Conservation (phyloP, 805 yeast species). For the Sugiyamaella floridensis region DNA sequence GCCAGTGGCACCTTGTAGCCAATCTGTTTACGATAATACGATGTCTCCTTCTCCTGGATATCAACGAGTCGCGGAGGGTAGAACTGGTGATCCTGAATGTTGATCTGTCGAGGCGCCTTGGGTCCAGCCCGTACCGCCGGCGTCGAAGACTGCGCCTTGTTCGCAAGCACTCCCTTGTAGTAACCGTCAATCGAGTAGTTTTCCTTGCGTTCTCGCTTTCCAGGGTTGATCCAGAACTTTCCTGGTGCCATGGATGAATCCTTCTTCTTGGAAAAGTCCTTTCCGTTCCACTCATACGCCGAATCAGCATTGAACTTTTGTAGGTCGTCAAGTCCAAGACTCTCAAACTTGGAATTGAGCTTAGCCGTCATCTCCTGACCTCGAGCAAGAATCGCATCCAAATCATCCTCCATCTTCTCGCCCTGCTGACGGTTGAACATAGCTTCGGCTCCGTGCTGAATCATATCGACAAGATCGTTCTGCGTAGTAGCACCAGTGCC, state of each 20-base stretch:
- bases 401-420: slow-evolving; percentile 51
- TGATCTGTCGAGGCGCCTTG: slow-evolving; percentile 76
- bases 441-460: slow-evolving; percentile 91
- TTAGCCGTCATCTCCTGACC: slow-evolving; percentile 79
- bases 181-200: slow-evolving; percentile 85
- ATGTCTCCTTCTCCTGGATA: slow-evolving; percentile 73
- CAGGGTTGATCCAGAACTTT: slow-evolving; percentile 74
- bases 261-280: slow-evolving; percentile 48
- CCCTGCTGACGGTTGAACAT: slow-evolving; percentile 56
- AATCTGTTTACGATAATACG: slow-evolving; percentile 62
- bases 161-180: slow-evolving; percentile 64
- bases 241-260: slow-evolving; percentile 26
- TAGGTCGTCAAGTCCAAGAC: slow-evolving; percentile 85
- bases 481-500: slow-evolving; percentile 38
- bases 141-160: slow-evolving; percentile 38
- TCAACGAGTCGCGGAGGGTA: slow-evolving; percentile 70
- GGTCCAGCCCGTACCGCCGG: slow-evolving; percentile 44
- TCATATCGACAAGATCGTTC: slow-evolving; percentile 79
- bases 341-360: slow-evolving; percentile 73
- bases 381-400: slow-evolving; percentile 70
- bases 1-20: slow-evolving; percentile 58
- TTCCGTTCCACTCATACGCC: slow-evolving; percentile 96
- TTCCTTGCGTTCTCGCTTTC: slow-evolving; percentile 47
- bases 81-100: slow-evolving; percentile 85
- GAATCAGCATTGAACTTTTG: slow-evolving; percentile 78